A percentile compares a stretch with the other conserved stretches of the same genome.
These are phyloP conservation scores for Tulasnella sp. DNA, from an alignment of 768 basidiomycete genomes.

Conservation along the genomic window DNA sequence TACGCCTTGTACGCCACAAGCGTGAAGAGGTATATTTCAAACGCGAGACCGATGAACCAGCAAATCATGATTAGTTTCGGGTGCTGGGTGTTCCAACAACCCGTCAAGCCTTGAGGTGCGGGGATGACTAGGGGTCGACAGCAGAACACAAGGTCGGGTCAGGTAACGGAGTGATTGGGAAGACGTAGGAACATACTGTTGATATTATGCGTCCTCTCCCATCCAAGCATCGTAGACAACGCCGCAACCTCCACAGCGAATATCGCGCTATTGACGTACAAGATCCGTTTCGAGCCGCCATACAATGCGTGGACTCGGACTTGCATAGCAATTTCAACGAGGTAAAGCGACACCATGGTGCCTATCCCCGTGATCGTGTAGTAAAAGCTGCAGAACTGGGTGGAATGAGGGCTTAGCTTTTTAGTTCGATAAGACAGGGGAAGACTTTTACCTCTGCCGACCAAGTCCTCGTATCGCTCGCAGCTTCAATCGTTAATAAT, in stretches of 20 bases:
- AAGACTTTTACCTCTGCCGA: not conserved
- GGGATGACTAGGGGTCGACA: not conserved
- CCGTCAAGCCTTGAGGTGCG: not conserved
- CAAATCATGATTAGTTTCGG: not conserved
- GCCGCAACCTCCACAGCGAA: constrained; percentile 6
- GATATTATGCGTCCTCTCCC: not conserved
- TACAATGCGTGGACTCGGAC: constrained; percentile 16
- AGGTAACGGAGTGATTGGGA: not conserved
- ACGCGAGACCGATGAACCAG: constrained; percentile 17
- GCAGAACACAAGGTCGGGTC: not conserved
- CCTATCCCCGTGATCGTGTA: not conserved
- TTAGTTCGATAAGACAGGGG: not conserved
- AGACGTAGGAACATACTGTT: not conserved
- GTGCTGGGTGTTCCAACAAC: constrained; percentile 17
- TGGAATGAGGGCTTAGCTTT: not conserved
- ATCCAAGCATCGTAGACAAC: constrained; percentile 6
- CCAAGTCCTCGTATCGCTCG: constrained; percentile 5
- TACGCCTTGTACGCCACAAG: constrained; percentile 17
- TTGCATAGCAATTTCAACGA: constrained; percentile 15
- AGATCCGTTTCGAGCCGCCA: constrained; percentile 1
- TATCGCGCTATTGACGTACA: not conserved
- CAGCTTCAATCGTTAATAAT: not conserved
- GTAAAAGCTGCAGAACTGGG: constrained; percentile 13
- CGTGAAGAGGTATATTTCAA: constrained; percentile 10
- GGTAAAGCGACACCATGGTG: not conserved